These are phyloP conservation scores for Cutaneotrichosporon dermatis DNA, from an alignment of 1,284 basidiomycete species.

Conservation along the genomic window DNA sequence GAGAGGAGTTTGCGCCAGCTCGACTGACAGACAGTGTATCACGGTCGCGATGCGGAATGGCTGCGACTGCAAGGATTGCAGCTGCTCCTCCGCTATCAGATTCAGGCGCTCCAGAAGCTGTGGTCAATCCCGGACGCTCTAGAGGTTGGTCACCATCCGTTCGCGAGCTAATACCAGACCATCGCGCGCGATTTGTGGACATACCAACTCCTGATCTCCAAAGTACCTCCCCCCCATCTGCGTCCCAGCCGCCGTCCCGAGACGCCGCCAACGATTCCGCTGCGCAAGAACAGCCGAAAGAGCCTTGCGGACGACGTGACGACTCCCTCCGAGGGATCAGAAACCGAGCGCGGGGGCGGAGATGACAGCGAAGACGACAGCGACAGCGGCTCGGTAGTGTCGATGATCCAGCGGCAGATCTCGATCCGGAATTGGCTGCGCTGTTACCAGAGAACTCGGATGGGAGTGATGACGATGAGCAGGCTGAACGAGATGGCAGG, in stretches of 20 bases:
- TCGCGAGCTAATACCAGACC: slow-evolving; percentile 51
- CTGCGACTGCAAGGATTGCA: slow-evolving; percentile 78
- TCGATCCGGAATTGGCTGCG: not conserved
- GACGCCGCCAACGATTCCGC: not conserved
- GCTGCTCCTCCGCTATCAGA: slow-evolving; percentile 68
- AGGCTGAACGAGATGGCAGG: not conserved
- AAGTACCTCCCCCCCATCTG: slow-evolving; percentile 47
- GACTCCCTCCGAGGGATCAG: not conserved
- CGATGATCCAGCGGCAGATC: not conserved
- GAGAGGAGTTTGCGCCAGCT: too few relatives aligned
- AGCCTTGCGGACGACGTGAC: not conserved
- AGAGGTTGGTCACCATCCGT: slow-evolving; percentile 57
- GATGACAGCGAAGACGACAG: not conserved
- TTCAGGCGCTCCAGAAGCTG: slow-evolving; percentile 57
- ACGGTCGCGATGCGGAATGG: slow-evolving; percentile 67
- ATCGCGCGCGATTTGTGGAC: slow-evolving; percentile 78
- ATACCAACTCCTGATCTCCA: slow-evolving; percentile 59
- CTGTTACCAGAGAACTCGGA: slow-evolving; percentile 9
- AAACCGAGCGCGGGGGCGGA: not conserved
- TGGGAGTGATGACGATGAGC: slow-evolving; percentile 28
- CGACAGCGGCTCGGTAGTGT: slow-evolving; percentile 10
- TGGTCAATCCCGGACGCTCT: slow-evolving; percentile 74
- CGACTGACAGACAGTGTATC: slow-evolving; percentile 59
- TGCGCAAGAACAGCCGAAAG: not conserved
- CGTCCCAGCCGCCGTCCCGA: not conserved